Conservation (phyloP, 805 yeast genomes). For the Cyberlindnera suaveolens region DNA sequence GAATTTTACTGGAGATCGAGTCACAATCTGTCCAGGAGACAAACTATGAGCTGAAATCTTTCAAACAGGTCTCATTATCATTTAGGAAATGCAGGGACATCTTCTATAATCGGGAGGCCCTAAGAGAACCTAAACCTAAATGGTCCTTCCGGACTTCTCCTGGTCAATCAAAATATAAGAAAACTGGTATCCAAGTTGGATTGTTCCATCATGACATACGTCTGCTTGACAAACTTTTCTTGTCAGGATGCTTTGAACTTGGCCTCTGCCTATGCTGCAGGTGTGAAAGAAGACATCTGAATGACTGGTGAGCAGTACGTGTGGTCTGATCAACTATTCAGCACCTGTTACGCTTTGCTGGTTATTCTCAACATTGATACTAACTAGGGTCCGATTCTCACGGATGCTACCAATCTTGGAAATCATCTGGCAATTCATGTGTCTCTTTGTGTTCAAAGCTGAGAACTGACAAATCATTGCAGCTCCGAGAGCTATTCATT, state of each 20-base stretch:
- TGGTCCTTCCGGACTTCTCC: background rate
- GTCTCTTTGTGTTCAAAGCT: conserved; percentile 29
- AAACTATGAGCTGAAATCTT: no score
- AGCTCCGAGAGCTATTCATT: conserved; percentile 52
- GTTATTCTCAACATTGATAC: background rate
- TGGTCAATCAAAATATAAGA: conserved; percentile 11
- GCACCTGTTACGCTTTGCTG: conserved; percentile 2
- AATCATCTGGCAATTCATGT: conserved; percentile 34
- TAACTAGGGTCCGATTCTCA: background rate
- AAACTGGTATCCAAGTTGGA: conserved; percentile 14
- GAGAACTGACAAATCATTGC: conserved; percentile 18
- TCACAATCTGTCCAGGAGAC: no score
- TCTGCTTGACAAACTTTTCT: conserved; percentile 15
- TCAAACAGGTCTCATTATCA: no score
- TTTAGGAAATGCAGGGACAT: no score
- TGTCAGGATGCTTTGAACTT: conserved; percentile 12
- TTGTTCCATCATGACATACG: conserved; percentile 10
- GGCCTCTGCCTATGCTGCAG: conserved; percentile 52
- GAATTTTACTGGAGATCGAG: no score
- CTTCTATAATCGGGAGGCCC: background rate
- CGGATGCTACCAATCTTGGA: conserved; percentile 3
- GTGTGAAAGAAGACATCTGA: conserved; percentile 44
- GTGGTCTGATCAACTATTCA: conserved; percentile 19
- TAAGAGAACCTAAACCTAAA: background rate
- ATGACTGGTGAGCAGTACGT: conserved; percentile 37